Evolutionary conservation across 2,329 filamentous ascomycete species (phyloP).

Genomic region (Phyllosticta paracitricarpa): DNA sequence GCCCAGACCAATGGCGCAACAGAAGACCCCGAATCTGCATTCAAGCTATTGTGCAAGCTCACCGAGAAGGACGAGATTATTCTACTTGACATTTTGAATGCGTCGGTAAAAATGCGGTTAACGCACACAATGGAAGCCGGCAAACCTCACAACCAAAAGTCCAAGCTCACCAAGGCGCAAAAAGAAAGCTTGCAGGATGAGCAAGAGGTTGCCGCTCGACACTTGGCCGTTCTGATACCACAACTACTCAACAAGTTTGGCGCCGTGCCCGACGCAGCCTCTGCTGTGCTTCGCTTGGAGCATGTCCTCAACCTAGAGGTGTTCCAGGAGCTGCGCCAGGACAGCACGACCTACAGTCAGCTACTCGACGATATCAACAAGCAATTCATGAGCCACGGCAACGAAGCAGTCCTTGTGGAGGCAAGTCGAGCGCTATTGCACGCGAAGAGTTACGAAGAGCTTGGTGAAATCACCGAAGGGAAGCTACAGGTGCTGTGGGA

Average conservation of each 20-base stretch:
- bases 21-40: constrained; percentile 50
- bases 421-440: constrained; percentile 75
- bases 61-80: constrained; percentile 67
- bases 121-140: constrained; percentile 54
- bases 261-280: constrained; percentile 75
- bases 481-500: constrained; percentile 83
- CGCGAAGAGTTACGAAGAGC: constrained; percentile 75
- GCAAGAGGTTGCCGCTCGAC: constrained; percentile 68
- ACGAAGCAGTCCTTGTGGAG: constrained; percentile 74
- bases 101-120: constrained; percentile 67
- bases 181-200: constrained; percentile 56
- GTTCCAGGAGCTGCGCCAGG: constrained; percentile 81
- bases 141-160: constrained; percentile 45
- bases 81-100: constrained; percentile 76
- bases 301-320: constrained; percentile 78
- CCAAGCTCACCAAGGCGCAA: constrained; percentile 43
- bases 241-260: constrained; percentile 87
- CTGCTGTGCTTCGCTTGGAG: constrained; percentile 74
- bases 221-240: constrained; percentile 70
- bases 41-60: constrained; percentile 65
- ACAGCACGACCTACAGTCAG: constrained; percentile 67
- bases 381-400: constrained; percentile 87
- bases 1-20: constrained; percentile 42
- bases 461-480: constrained; percentile 72
- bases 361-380: constrained; percentile 86